A percentile compares a stretch with the other conserved stretches of the same genome.
These are phyloP conservation scores for Suillus subalutaceus DNA, from an alignment of 768 basidiomycete species.

Conservation along the genomic window DNA sequence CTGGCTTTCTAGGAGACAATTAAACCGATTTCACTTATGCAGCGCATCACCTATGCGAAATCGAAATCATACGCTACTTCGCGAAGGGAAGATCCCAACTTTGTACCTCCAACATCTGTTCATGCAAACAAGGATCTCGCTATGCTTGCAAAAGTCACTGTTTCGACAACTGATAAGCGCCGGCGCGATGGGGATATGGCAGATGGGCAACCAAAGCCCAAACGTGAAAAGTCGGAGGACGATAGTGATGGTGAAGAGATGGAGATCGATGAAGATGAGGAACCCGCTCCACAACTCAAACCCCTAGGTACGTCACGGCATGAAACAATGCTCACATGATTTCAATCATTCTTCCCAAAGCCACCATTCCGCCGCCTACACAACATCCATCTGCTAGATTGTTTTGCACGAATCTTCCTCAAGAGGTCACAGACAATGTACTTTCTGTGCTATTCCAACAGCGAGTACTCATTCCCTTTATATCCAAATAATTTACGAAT, in stretches of 20 bases:
- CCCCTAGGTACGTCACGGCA: constrained; percentile 45
- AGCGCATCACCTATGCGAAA: constrained; percentile 94
- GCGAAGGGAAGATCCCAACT: constrained; percentile 77
- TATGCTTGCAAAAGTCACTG: constrained; percentile 41
- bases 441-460: constrained; percentile 89
- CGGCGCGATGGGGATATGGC: constrained; percentile 63
- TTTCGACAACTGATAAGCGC: constrained; percentile 57
- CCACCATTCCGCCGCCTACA: constrained; percentile 47
- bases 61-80: constrained; percentile 85
- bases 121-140: constrained; percentile 54
- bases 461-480: constrained; percentile 50
- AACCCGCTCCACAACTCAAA: constrained; percentile 44
- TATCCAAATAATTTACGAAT: constrained; percentile 5
- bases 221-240: constrained; percentile 71
- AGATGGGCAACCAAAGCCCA: constrained; percentile 57
- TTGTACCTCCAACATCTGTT: constrained; percentile 70
- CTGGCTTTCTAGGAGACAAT: constrained; percentile 6
- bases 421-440: constrained; percentile 87
- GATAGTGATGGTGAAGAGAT: constrained; percentile 82
- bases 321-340: constrained; percentile 31
- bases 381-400: constrained; percentile 64
- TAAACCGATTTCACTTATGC: constrained; percentile 9
- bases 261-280: constrained; percentile 93
- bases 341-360: constrained; percentile 28
- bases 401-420: constrained; percentile 84